Evolutionary conservation across 768 basidiomycete species (phyloP), one percentile per base, ranked within the genome.

Genomic region (Tulasnella sp.): DNA sequence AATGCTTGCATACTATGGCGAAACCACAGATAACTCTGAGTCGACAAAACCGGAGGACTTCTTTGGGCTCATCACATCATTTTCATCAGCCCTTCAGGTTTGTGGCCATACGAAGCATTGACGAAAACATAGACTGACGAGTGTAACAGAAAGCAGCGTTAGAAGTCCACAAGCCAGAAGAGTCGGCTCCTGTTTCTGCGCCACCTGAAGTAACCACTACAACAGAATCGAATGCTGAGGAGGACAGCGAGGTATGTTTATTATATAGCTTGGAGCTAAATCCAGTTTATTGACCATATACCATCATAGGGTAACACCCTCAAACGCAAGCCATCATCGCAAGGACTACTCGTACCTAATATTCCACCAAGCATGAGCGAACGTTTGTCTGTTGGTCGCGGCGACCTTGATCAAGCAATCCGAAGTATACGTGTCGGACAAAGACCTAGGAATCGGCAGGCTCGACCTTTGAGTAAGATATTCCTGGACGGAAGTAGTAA

Each of bases 391-490:
- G 61, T 85, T 54, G 78, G 80, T 5, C 75, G 81, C 32, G 90
- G 90, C 8, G 82, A 83, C 48, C 65, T 93, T 28, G 89, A 96
- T 57, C 76, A 84, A 59, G 84, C 83, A 1, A 82, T 96, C 34
- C 78, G 83, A 15, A 88, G 80, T 55, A 75, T 90, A 69, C 75
- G 76, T 37, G 75, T 74, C 42, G 88, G 79, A 31, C 51, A 59
- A 56, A 76, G 71, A 61, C 69, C 75, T 40, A 69, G 77, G 54
- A 66, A 64, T 24, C 70, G 76, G 40, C 69, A 69, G 16, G 58
- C 62, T 55, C 68, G 79, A 41, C 81, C 78, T 2, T 62, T 83
- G 47, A 85, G 82, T 67, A 84, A 81, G 72, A 85, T 90, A 25
- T 86, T 88, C 59, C 58, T 83, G 45, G 85, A 88, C 57, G 84